Base-by-base conservation (phyloP, 2,329 filamentous ascomycete genomes). In the Zalaria sp. region DNA sequence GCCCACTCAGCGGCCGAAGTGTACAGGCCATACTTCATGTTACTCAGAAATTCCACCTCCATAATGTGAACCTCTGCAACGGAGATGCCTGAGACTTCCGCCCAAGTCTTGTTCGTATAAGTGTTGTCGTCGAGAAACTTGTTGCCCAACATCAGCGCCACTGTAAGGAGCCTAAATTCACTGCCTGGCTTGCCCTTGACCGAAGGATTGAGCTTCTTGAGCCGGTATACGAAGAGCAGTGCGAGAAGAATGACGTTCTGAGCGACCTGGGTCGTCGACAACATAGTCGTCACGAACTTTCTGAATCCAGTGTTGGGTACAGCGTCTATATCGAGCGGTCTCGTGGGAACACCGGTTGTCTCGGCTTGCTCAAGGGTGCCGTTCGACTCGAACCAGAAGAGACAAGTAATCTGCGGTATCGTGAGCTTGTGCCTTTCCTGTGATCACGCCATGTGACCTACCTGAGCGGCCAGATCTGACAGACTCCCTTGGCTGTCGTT, bases 41-140 rank as follows among this genome's bases (percentile, higher is more conserved):
- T 96, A 68, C 89, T 95, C 48, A 98, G 69, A 54, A 98, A 98
- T 60, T 98, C 91, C n/a, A 98, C 91, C 60, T 98, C 91, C 91
- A 98, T 98, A 36, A 95, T 83, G 59, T 98, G 91, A 40, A 98
- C 94, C 62, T 98, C 91, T 46, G 82, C 79, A 8, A 96, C 89
- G 1, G 84, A 79, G 46, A 98, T 94, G 36, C 84, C 83, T 1
- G 91, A 96, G 7, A 98, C 91, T 54, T 98, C 91, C 2, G 89
- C 91, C 91, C 91, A 98, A 0, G 91, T 98, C 69, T 96, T 95
- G 68, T 98, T 98, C 32, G 91, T 96, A 63, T 98, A 98, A 0
- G 91, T 96, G 60, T 96, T 98, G 61, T 98, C 91, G 57, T 98
- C 91, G 53, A 98, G 67, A 58, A 96, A 98, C 67, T 98, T 98